A percentile compares a stretch with the other conserved stretches of the same genome.
These are phyloP conservation scores for Cyberlindnera xylosilytica DNA, from an alignment of 805 yeast genomes.

Conservation along the genomic window DNA sequence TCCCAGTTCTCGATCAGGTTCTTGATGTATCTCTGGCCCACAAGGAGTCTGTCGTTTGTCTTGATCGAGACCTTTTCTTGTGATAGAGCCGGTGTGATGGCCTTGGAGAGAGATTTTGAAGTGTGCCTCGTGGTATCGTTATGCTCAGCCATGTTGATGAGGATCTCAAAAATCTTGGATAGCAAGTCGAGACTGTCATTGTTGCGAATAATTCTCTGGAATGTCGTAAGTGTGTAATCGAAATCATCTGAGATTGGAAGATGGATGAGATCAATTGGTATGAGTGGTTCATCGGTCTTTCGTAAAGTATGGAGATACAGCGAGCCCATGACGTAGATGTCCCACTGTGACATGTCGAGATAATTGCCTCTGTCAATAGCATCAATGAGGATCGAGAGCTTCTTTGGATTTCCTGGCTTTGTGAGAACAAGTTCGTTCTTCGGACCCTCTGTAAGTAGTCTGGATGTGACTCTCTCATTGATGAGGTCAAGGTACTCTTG, in stretches of 20 bases:
- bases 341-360: conserved; percentile 64
- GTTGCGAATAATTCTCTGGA: conserved; percentile 31
- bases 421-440: conserved; percentile 48
- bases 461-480: conserved; percentile 50
- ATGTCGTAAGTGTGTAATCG: conserved; percentile 38
- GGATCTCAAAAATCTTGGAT: conserved; percentile 43
- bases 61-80: conserved; percentile 43
- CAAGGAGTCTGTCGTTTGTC: conserved; percentile 44
- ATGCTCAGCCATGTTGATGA: conserved; percentile 39
- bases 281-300: conserved; percentile 50
- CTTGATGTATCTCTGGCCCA: conserved; percentile 52
- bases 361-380: conserved; percentile 54
- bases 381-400: conserved; percentile 40
- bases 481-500: conserved; percentile 36
- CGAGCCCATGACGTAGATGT: conserved; percentile 43
- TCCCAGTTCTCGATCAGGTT: conserved; percentile 52
- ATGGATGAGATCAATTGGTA: conserved; percentile 45
- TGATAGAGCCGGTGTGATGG: conserved; percentile 45
- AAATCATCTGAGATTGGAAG: conserved; percentile 53
- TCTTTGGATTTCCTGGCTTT: conserved; percentile 52
- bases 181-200: conserved; percentile 32
- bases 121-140: conserved; percentile 41
- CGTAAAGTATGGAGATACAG: conserved; percentile 43
- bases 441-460: conserved; percentile 38
- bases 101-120: conserved; percentile 22